Evolutionary conservation across 257 asterid species (phyloP).

Genomic region (Verbena officinalis): DNA sequence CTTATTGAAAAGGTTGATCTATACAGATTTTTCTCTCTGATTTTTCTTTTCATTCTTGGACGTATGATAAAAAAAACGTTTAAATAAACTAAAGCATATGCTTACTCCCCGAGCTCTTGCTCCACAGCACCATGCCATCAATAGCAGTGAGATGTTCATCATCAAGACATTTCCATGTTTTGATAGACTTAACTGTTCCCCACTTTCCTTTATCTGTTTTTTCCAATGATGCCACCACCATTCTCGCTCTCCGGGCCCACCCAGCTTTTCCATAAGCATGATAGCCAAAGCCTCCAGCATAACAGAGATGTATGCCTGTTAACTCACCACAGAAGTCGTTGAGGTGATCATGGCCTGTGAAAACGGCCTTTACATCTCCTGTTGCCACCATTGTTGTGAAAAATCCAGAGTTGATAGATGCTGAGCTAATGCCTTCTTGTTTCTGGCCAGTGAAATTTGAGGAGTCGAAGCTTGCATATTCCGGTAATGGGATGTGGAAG

Average conservation of each 20-base stretch:
- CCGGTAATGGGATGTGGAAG: slow-evolving; percentile 96
- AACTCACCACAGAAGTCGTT: slow-evolving; percentile 91
- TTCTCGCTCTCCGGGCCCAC: slow-evolving; percentile 94
- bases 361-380: slow-evolving; percentile 93
- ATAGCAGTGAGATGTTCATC: slow-evolving; percentile 64
- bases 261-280: slow-evolving; percentile 97
- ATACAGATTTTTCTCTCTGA: neutral
- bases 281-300: slow-evolving; percentile 96
- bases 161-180: slow-evolving; percentile 89
- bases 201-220: slow-evolving; percentile 68
- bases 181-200: slow-evolving; percentile 80
- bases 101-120: slow-evolving; percentile 54
- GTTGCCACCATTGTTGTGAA: slow-evolving; percentile 81
- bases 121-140: slow-evolving; percentile 85
- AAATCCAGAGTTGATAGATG: slow-evolving; percentile 83
- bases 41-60: neutral
- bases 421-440: slow-evolving; percentile 91
- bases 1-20: too few species aligned
- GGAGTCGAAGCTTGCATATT: slow-evolving; percentile 73
- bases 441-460: slow-evolving; percentile 76
- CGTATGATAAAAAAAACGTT: neutral
- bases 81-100: slow-evolving; percentile 10
- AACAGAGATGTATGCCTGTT: slow-evolving; percentile 72
- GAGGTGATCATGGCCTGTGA: slow-evolving; percentile 90
- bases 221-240: slow-evolving; percentile 80